Evolutionary conservation across 225 moss, liverwort and hornwort genomes (phyloP), one percentile per base, ranked within the genome.

Genomic region (Polytrichum commune): DNA sequence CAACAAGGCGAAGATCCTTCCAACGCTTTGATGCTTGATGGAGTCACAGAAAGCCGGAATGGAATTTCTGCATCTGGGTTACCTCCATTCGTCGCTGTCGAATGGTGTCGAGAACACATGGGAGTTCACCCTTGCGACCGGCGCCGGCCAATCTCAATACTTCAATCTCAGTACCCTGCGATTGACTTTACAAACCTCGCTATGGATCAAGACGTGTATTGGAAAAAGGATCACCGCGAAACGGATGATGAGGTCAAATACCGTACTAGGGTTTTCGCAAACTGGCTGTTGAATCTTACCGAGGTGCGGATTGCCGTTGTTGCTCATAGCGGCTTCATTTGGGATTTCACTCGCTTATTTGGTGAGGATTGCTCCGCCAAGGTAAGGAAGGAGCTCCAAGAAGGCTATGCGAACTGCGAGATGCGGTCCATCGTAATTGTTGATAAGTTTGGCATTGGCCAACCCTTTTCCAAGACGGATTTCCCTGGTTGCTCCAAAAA

Each of bases 31-130:
- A 93, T 92, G 91, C 69, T 65, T 1, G 61, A 89, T 62, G 78
- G 84, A 10, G 89, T 91, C 0, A 83, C 85, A 5, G 72, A 66
- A 33, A 76, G 76, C 46, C 16, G 81, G 18, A 69, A 74, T 35
- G 72, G 76, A 0, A 69, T 92, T 22, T 89, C 85, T 28, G 80
- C 83, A 0, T 67, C 53, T 4, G 78, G 86, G 0, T 88, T 86
- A 57, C 88, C 88, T n/a, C 88, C 77, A 26, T 86, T 93, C 57
- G 77, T 88, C 6, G 90, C 87, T 0, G 76, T 87, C 0, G 96
- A 96, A 62, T 90, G 87, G 86, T 90, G 96, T 55, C 82, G 92
- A 58, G 93, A 96, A 68, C 78, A 82, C 78, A 83, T 85, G 62
- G 95, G 93, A 18, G 8, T 78, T 13, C 91, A 93, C 29, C 93